A percentile compares a stretch with the other conserved stretches of the same genome.
These are phyloP conservation scores for Orbilia quercus DNA, from an alignment of 2,329 filamentous ascomycete species.

Conservation along the genomic window DNA sequence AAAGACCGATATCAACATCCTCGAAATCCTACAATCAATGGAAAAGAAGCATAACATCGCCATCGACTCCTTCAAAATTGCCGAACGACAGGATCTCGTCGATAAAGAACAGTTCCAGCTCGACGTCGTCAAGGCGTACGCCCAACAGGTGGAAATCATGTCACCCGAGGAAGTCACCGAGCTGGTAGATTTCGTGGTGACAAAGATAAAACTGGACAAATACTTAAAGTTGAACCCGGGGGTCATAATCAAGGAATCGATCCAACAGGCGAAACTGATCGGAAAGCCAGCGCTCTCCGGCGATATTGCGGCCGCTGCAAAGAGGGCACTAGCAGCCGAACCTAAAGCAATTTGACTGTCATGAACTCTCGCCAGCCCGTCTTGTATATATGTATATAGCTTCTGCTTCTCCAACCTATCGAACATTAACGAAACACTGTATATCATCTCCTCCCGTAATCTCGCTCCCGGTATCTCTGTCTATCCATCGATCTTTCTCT, in stretches of 20 bases:
- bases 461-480: conserved; percentile 48
- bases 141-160: conserved; percentile 72
- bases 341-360: background rate
- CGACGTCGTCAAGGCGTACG: conserved; percentile 66
- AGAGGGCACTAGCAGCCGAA: background rate
- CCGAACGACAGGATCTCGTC: conserved; percentile 75
- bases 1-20: conserved; percentile 74
- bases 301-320: conserved; percentile 22
- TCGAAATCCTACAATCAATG: conserved; percentile 74
- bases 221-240: conserved; percentile 69
- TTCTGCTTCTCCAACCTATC: conserved; percentile 38
- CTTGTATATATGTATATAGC: conserved; percentile 29
- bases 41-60: conserved; percentile 71
- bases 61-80: conserved; percentile 72
- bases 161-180: conserved; percentile 70
- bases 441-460: conserved; percentile 37
- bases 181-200: conserved; percentile 68
- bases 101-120: conserved; percentile 77
- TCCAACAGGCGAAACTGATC: conserved; percentile 64
- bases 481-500: conserved; percentile 50
- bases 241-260: conserved; percentile 71
- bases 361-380: background rate
- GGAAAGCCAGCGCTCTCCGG: background rate
- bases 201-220: conserved; percentile 66
- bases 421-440: conserved; percentile 2